Evolutionary conservation across 345 rosid genomes (phyloP).

Genomic region (Luvunga scandens): DNA sequence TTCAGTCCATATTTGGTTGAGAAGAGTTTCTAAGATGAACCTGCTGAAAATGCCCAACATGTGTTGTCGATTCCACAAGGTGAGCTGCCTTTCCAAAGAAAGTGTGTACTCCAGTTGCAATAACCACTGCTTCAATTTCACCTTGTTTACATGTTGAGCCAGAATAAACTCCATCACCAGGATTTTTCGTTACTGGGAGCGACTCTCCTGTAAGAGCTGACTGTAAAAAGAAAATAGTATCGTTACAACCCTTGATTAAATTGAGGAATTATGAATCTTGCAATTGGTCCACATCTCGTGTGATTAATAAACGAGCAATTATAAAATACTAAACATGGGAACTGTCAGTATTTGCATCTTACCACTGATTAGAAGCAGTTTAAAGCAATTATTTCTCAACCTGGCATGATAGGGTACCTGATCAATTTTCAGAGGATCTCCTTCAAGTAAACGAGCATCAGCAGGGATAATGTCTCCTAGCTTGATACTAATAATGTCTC

Average conservation of each 20-base stretch:
- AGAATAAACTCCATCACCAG: constrained; percentile 76
- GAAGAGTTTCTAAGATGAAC: constrained; percentile 27
- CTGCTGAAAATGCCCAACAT: constrained; percentile 91
- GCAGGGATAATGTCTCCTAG: constrained; percentile 60
- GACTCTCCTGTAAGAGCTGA: constrained; percentile 95
- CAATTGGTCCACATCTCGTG: neutral
- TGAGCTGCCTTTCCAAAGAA: constrained; percentile 97
- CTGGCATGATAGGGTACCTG: constrained; percentile 29
- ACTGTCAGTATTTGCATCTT: neutral
- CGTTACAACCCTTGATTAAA: neutral
- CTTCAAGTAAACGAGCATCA: constrained; percentile 62
- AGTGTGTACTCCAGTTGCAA: constrained; percentile 88
- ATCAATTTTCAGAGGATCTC: constrained; percentile 64
- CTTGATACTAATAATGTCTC: constrained; percentile 57
- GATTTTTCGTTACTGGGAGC: constrained; percentile 71
- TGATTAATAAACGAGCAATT: neutral
- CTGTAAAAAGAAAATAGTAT: constrained; percentile 31
- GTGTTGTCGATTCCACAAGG: constrained; percentile 83
- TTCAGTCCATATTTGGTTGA: neutral
- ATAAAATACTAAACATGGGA: neutral
- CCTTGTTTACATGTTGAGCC: constrained; percentile 96
- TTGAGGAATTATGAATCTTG: neutral
- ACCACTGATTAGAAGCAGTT: neutral
- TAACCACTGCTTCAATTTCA: constrained; percentile 87
- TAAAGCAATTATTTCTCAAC: neutral